These are phyloP conservation scores for Fusarium torreyae DNA, from an alignment of 2,329 filamentous ascomycete species.

Conservation along the genomic window DNA sequence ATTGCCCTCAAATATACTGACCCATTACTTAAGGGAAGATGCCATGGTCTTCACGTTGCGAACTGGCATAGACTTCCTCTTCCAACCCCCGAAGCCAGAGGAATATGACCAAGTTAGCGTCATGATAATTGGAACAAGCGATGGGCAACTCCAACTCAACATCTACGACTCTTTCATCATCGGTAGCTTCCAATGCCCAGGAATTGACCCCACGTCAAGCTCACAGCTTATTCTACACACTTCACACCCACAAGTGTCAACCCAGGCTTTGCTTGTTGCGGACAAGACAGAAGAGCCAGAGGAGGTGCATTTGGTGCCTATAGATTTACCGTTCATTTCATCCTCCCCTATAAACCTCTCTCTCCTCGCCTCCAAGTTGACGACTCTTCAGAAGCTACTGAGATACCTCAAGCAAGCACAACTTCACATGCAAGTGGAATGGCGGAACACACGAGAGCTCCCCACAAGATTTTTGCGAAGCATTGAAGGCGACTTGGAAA, in stretches of 20 bases:
- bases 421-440: constrained; percentile 84
- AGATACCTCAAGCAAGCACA: constrained; percentile 88
- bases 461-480: constrained; percentile 83
- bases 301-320: constrained; percentile 73
- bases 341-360: constrained; percentile 85
- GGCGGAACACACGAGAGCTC: constrained; percentile 85
- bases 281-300: constrained; percentile 54
- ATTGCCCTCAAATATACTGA: constrained; percentile 5
- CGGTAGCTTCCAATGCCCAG: constrained; percentile 72
- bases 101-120: constrained; percentile 84
- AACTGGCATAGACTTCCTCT: constrained; percentile 78
- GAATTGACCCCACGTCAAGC: constrained; percentile 47
- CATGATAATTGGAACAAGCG: constrained; percentile 80
- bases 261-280: constrained; percentile 78
- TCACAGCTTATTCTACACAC: constrained; percentile 71
- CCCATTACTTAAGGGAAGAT: constrained; percentile 59
- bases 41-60: constrained; percentile 78
- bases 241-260: constrained; percentile 81
- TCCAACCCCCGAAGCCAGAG: constrained; percentile 72
- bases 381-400: constrained; percentile 87
- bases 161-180: constrained; percentile 91
- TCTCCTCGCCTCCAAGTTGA: constrained; percentile 87
- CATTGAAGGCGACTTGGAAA: constrained; percentile 81
- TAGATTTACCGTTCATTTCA: constrained; percentile 87
- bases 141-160: constrained; percentile 81